Evolutionary conservation across 345 rosid species (phyloP).

Genomic region (Salix udensis): DNA sequence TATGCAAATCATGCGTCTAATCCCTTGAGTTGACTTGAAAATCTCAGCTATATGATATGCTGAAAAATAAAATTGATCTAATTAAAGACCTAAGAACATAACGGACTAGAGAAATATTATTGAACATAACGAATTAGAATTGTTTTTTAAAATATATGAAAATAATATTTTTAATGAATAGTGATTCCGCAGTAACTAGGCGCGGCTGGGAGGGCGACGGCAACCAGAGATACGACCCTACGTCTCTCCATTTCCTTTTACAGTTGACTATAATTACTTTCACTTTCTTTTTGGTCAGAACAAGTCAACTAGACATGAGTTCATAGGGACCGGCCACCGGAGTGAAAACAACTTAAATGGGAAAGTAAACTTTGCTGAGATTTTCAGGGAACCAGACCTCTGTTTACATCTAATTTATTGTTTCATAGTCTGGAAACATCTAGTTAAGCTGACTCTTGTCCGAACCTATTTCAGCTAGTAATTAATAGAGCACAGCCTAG

Average conservation of each 20-base stretch:
- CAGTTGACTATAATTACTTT: slow-evolving; percentile 15
- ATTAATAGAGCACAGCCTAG: neutral
- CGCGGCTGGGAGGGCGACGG: neutral
- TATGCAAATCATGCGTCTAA: no score
- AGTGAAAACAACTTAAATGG: neutral
- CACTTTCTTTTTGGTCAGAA: slow-evolving; percentile 12
- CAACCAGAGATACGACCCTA: slow-evolving; percentile 7
- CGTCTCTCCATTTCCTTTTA: slow-evolving; percentile 16
- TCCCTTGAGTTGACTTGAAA: no score
- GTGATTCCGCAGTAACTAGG: no score
- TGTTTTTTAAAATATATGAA: no score
- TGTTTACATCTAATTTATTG: neutral
- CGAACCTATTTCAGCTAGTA: neutral
- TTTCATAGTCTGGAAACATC: neutral
- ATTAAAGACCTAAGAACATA: no score
- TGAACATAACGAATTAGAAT: no score
- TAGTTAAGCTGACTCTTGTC: neutral
- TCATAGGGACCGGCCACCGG: slow-evolving; percentile 20
- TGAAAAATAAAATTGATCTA: no score
- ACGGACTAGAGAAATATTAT: no score
- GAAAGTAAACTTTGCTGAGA: neutral
- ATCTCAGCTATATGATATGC: no score
- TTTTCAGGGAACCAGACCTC: neutral
- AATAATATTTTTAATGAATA: no score
- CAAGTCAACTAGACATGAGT: slow-evolving; percentile 20